Percentiles rank a stretch among this genome's conserved stretches.
These are phyloP conservation scores for Fusarium miscanthi DNA, from an alignment of 2,329 filamentous ascomycete species.

Conservation along the genomic window DNA sequence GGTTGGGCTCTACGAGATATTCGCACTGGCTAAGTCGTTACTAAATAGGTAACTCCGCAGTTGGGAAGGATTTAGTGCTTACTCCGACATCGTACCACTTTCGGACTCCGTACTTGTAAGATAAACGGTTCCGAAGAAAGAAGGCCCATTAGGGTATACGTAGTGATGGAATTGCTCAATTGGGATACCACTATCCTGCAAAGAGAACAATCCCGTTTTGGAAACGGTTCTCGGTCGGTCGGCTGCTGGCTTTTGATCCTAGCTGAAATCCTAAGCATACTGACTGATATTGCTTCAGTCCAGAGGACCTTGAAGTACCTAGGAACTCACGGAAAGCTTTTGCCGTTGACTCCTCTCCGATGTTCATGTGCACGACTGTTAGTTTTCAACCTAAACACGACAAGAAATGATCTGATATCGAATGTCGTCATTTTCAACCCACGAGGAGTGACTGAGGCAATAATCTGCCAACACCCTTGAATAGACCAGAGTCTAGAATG, in stretches of 20 bases:
- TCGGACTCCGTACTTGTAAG: background rate
- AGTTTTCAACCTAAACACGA: background rate
- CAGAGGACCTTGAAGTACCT: background rate
- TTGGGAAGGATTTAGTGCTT: background rate
- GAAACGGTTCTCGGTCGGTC: background rate
- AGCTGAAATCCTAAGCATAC: background rate
- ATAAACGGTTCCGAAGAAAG: background rate
- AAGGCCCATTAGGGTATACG: background rate
- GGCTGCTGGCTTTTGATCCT: background rate
- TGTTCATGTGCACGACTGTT: background rate
- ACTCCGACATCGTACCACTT: background rate
- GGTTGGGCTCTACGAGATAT: background rate
- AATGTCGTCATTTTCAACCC: background rate
- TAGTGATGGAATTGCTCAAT: background rate
- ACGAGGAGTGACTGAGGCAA: background rate
- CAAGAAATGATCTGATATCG: background rate
- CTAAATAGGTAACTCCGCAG: background rate
- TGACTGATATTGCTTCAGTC: rapidly evolving
- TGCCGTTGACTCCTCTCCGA: too few relatives aligned
- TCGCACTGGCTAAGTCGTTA: background rate
- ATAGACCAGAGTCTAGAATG: conserved; percentile 11
- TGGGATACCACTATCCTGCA: background rate
- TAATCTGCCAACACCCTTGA: background rate
- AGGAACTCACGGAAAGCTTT: background rate
- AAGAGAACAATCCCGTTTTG: background rate